A percentile compares a stretch with the other conserved stretches of the same genome.
These are phyloP conservation scores for Eucommia ulmoides DNA, from an alignment of 257 asterid species.

Conservation along the genomic window DNA sequence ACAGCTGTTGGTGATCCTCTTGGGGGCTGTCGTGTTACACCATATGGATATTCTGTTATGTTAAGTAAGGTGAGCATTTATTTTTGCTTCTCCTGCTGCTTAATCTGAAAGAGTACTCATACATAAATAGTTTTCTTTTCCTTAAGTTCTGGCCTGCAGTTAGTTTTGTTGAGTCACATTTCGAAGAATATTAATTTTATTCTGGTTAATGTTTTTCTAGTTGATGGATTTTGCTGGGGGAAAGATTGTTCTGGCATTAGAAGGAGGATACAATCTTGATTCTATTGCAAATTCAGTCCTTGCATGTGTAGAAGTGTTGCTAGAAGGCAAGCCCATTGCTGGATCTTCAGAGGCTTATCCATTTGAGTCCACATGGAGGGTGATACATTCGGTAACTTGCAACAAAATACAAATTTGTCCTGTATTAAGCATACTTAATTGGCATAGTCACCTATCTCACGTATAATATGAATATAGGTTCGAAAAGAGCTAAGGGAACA, in stretches of 20 bases:
- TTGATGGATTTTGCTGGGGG: constrained; percentile 81
- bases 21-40: constrained; percentile 84
- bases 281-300: constrained; percentile 66
- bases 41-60: constrained; percentile 77
- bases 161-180: not conserved
- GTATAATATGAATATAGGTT: no score
- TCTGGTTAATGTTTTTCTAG: constrained; percentile 23
- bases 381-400: constrained; percentile 64
- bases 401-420: no score
- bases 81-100: not conserved
- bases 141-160: not conserved
- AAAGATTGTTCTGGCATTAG: constrained; percentile 91
- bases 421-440: no score
- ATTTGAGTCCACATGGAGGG: constrained; percentile 81
- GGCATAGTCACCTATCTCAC: no score
- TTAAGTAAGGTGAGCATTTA: constrained; percentile 57
- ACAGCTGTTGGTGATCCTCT: constrained; percentile 90
- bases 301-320: constrained; percentile 74
- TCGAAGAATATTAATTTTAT: constrained; percentile 6
- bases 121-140: not conserved
- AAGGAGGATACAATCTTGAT: constrained; percentile 87
- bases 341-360: constrained; percentile 51
- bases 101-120: no score
- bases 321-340: constrained; percentile 37
- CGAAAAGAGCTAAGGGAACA: not conserved